Base-by-base conservation (phyloP, 2,329 filamentous ascomycete genomes). In the Xylaria sp. region DNA sequence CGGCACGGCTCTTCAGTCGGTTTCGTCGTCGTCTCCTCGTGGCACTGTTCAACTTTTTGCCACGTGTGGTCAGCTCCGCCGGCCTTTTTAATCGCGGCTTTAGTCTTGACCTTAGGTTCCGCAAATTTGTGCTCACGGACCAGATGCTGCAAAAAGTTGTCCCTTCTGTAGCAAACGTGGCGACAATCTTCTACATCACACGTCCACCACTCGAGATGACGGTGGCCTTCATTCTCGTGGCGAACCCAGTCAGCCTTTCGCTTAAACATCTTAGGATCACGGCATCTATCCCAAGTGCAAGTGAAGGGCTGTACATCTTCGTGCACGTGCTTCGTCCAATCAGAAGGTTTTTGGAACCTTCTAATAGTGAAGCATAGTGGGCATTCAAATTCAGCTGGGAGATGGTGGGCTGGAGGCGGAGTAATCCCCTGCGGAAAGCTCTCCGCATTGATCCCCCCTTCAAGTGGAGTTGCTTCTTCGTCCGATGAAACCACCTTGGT, bases 311-410 rank as follows among this genome's bases (percentile, higher is more conserved):
- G 92, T 0, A 97, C 89, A 78, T 98, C 94, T 80, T 97, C 94
- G 75, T 97, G 93, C 0, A 98, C 93, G 77, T 98, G 94, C 79
- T 98, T 97, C 1, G 94, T 97, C 94, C 94, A 98, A 80, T 98
- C 94, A 0, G 94, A 97, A 18, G 94, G 94, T 79, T 97, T 97
- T 75, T 91, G 89, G 75, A 96, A 94, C 75, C 90, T 93, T 84
- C 96, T 97, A 62, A 90, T 87, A 74, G 91, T 89, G 82, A 93
- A 97, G 82, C 94, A 97, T 25, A 97, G 83, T 46, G 92, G 91
- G 74, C 94, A 98, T 82, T 98, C 94, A 70, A 97, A 95, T 76
- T 95, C 90, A 3, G 94, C 93, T 0, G 94, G 94, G 7, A 98
- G 85, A 18, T 88, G 87, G 67, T 84, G 86, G 2, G 93, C 91